Evolutionary conservation across 2,329 filamentous ascomycete species (phyloP).

Genomic region (Fusarium neocosmosporiellum): DNA sequence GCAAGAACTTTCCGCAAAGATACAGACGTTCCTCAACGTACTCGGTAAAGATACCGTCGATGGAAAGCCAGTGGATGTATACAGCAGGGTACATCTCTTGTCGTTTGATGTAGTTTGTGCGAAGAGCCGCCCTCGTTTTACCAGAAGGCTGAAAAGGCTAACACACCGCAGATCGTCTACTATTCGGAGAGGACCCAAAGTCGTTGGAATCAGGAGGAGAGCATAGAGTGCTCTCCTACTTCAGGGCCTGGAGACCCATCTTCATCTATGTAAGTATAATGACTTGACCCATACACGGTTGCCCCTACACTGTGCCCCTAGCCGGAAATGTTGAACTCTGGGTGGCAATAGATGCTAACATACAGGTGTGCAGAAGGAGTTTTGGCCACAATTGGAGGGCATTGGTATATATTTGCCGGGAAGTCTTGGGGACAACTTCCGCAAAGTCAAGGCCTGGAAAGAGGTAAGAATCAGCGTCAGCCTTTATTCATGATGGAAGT

Average conservation of each 20-base stretch:
- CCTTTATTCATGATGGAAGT: background rate
- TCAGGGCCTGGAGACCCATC: slow-evolving; percentile 2
- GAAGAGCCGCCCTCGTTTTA: background rate
- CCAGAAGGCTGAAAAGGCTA: background rate
- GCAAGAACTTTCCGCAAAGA: background rate
- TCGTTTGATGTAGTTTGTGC: slow-evolving; percentile 6
- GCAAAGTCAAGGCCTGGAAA: slow-evolving; percentile 4
- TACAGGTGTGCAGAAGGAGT: background rate
- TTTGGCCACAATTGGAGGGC: background rate
- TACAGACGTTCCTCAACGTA: background rate
- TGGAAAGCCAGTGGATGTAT: background rate
- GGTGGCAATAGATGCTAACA: background rate
- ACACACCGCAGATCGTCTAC: background rate
- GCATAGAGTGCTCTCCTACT: background rate
- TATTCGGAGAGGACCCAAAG: slow-evolving; percentile 3
- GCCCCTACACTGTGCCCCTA: too few species aligned
- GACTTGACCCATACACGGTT: background rate
- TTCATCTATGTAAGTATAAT: slow-evolving; percentile 3
- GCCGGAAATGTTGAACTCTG: background rate
- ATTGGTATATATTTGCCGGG: slow-evolving; percentile 1
- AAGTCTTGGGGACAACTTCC: background rate
- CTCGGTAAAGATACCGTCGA: background rate
- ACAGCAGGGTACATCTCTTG: background rate
- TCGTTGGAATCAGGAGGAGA: background rate
- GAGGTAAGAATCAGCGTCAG: background rate